Conservation (phyloP, 257 asterid genomes). For the Schizonepeta tenuifolia region DNA sequence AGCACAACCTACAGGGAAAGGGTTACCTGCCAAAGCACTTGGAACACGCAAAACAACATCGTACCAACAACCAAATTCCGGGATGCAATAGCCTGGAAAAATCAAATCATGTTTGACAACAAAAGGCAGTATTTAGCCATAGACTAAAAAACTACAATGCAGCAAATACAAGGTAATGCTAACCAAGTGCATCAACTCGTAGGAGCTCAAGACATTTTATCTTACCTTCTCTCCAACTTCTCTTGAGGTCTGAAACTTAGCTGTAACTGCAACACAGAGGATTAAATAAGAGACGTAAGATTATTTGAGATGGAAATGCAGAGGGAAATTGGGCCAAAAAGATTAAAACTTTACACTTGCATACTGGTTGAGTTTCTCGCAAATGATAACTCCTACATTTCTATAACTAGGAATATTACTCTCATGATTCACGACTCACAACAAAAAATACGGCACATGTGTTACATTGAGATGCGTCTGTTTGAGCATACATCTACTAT, state of each 20-base stretch:
- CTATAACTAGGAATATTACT: slow-evolving; percentile 3
- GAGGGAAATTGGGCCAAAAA: not conserved
- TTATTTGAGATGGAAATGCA: slow-evolving; percentile 14
- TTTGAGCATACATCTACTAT: not conserved
- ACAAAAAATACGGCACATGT: slow-evolving; percentile 10
- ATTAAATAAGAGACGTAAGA: slow-evolving; percentile 19
- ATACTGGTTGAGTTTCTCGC: slow-evolving; percentile 5
- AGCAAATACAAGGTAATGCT: slow-evolving; percentile 3
- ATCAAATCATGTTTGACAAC: slow-evolving; percentile 14
- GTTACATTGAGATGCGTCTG: not conserved
- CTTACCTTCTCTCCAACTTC: slow-evolving; percentile 42
- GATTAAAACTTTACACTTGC: not conserved
- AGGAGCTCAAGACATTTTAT: slow-evolving; percentile 14
- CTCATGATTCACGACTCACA: slow-evolving; percentile 14
- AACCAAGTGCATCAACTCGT: not conserved
- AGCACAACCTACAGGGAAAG: not conserved
- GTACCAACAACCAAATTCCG: slow-evolving; percentile 45
- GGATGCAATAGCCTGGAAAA: slow-evolving; percentile 33
- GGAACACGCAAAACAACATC: slow-evolving; percentile 48
- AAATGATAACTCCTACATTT: not conserved
- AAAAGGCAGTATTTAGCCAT: not conserved
- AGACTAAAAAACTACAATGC: not conserved
- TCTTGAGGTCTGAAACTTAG: slow-evolving; percentile 31
- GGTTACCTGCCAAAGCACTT: slow-evolving; percentile 61
- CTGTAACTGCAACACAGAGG: slow-evolving; percentile 36